Conservation (phyloP, 306 rosid species). For the Morella rubra region DNA sequence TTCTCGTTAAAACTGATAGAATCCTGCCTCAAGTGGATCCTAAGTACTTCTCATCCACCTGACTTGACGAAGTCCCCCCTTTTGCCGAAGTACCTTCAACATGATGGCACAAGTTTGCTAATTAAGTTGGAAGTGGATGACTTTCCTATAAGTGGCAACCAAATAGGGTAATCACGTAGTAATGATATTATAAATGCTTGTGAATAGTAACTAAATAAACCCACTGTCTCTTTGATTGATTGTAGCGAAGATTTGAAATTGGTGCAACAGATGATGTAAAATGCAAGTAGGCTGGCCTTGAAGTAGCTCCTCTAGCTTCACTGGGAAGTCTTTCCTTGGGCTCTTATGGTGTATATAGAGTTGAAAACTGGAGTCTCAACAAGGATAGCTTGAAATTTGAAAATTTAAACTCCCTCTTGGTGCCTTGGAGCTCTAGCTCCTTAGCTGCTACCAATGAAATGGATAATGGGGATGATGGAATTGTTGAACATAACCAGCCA, state of each 20-base stretch:
- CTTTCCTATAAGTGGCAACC: conserved; percentile 27
- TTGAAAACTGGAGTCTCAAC: conserved; percentile 20
- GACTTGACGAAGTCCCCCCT: too few species aligned
- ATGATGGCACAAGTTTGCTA: conserved; percentile 26
- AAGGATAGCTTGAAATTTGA: conserved; percentile 30
- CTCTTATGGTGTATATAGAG: conserved; percentile 31
- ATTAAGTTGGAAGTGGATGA: conserved; percentile 54
- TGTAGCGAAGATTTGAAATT: conserved; percentile 40
- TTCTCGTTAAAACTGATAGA: too few species aligned
- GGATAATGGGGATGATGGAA: conserved; percentile 38
- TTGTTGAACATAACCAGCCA: conserved; percentile 47
- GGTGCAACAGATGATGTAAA: conserved; percentile 38
- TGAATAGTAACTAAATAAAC: conserved; percentile 38
- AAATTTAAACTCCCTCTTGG: conserved; percentile 30
- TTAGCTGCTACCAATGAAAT: conserved; percentile 37
- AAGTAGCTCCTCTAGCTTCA: conserved; percentile 26
- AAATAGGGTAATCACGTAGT: conserved; percentile 17
- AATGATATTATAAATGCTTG: conserved; percentile 25
- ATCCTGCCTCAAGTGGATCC: too few species aligned
- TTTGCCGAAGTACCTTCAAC: conserved; percentile 7
- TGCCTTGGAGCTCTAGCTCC: conserved; percentile 42
- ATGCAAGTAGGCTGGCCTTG: conserved; percentile 24
- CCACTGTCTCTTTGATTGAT: conserved; percentile 29
- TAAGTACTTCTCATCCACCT: too few species aligned
- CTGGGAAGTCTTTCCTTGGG: conserved; percentile 32